Base-by-base conservation (phyloP, 2,329 filamentous ascomycete genomes). In the Trichoderma sp. region DNA sequence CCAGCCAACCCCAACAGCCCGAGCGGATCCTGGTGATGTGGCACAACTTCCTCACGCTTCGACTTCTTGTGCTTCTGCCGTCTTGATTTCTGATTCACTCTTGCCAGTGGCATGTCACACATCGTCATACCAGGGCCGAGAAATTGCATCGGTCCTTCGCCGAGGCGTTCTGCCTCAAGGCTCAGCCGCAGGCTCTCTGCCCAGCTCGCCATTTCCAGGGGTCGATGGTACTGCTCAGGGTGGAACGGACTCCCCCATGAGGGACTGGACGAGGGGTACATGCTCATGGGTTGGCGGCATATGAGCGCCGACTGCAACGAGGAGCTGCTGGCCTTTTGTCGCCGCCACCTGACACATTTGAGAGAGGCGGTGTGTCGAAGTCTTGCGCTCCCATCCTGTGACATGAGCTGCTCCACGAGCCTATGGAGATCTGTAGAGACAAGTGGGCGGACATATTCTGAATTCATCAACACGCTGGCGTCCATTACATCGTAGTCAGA, bases 381-480 rank as follows among this genome's bases (percentile, higher is more conserved):
- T 84, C 92, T 94, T 4, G 91, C 86, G 42, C 93, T 86, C 39
- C 91, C 93, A 54, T 94, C 89, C 4, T 86, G 84, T 54, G 93
- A 90, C 73, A 98, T 94, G 0, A 97, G 81, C 19, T 87, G 86
- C 9, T 88, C 82, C n/a, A 97, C 86, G 1, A 98, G 82, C 9
- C 81, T 78, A 5, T 78, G 74, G 2, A 98, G 86, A 50, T 98
- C 94, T 9, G 93, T 95, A 0, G 86, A 79, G 3, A 92, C 80
- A 5, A 97, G 83, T 1, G 94, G 94, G 70, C 92, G 90, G 15
- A 95, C 83, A 75, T 97, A 98, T 73, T 95, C 92, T 1, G 94
- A 90, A 67, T 90, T 93, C 94, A 98, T 98, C 19, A 98, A 84
- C 0, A 97, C 83, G 74, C 93, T 97, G 19, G 94, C 94, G 76